These are phyloP conservation scores for Kodamaea sp. DNA, from an alignment of 1,139 yeast species.

Conservation along the genomic window DNA sequence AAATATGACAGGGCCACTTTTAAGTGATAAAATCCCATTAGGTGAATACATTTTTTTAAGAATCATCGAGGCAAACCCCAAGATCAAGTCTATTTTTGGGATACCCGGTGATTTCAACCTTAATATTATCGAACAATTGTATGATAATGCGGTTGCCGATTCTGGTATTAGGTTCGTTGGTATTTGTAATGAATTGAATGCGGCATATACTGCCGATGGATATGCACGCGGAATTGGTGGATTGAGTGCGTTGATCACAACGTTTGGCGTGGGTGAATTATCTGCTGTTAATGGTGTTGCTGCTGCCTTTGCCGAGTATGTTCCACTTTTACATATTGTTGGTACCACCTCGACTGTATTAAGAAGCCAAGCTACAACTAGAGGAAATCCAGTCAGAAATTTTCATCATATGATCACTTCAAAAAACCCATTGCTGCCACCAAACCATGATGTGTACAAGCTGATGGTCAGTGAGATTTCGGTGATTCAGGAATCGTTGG, in stretches of 20 bases:
- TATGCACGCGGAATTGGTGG: slow-evolving; percentile 53
- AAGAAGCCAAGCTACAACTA: slow-evolving; percentile 23
- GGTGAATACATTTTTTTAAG: slow-evolving; percentile 40
- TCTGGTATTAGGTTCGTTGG: slow-evolving; percentile 26
- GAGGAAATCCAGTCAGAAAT: slow-evolving; percentile 19
- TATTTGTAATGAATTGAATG: slow-evolving; percentile 39
- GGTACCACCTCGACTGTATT: slow-evolving; percentile 54
- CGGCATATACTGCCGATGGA: slow-evolving; percentile 76
- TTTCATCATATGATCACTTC: slow-evolving; percentile 71
- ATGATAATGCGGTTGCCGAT: slow-evolving; percentile 15
- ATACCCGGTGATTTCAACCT: slow-evolving; percentile 44
- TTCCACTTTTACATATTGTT: slow-evolving; percentile 77
- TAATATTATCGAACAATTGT: slow-evolving; percentile 34
- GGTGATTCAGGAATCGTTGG: slow-evolving; percentile 56
- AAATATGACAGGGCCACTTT: too few species aligned
- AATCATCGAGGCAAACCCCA: slow-evolving; percentile 35
- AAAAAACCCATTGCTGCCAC: slow-evolving; percentile 41
- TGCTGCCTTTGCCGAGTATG: slow-evolving; percentile 78
- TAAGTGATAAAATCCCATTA: slow-evolving; percentile 21
- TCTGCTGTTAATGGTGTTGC: slow-evolving; percentile 82
- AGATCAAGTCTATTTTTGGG: slow-evolving; percentile 34
- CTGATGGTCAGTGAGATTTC: slow-evolving; percentile 57
- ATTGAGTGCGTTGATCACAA: slow-evolving; percentile 50
- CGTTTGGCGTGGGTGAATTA: slow-evolving; percentile 85
- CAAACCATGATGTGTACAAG: slow-evolving; percentile 63